Evolutionary conservation across 2,329 filamentous ascomycete genomes (phyloP).

Genomic region (Clathrospora elynae): DNA sequence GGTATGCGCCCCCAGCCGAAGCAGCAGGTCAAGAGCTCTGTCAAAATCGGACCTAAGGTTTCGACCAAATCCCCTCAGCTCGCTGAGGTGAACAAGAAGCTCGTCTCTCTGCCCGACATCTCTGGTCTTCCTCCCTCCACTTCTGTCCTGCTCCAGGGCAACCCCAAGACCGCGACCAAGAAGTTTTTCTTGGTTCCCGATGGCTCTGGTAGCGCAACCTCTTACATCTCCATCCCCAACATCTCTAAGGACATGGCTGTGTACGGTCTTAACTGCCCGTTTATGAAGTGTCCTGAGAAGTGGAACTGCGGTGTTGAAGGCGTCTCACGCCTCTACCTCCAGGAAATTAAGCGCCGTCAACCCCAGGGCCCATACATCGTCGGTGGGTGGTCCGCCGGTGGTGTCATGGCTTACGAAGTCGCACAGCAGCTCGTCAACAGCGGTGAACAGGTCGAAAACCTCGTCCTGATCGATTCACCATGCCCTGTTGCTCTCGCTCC

Average conservation of each 20-base stretch:
- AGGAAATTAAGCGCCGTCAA: conserved; percentile 73
- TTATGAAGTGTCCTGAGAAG: conserved; percentile 70
- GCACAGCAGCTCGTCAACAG: conserved; percentile 55
- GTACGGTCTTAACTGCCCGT: conserved; percentile 69
- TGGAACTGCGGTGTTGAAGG: conserved; percentile 69
- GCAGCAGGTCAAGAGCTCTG: conserved; percentile 40
- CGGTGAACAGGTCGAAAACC: conserved; percentile 57
- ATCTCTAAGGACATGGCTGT: conserved; percentile 57
- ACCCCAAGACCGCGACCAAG: conserved; percentile 61
- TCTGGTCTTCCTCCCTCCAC: conserved; percentile 55
- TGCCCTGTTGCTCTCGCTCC: conserved; percentile 59
- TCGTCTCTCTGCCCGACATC: conserved; percentile 49
- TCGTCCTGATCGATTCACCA: conserved; percentile 60
- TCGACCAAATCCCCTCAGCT: conserved; percentile 46
- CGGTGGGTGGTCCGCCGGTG: conserved; percentile 62
- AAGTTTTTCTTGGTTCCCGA: conserved; percentile 60
- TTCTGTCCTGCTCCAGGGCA: conserved; percentile 64
- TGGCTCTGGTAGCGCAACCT: conserved; percentile 66
- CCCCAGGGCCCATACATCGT: conserved; percentile 64
- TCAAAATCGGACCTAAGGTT: conserved; percentile 25
- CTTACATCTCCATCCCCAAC: conserved; percentile 66
- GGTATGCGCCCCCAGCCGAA: conserved; percentile 58
- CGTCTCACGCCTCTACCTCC: conserved; percentile 67
- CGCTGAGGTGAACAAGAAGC: conserved; percentile 56
- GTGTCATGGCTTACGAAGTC: conserved; percentile 61